These are phyloP conservation scores for Dipodascus geniculatus DNA, from an alignment of 805 yeast species.

Conservation along the genomic window DNA sequence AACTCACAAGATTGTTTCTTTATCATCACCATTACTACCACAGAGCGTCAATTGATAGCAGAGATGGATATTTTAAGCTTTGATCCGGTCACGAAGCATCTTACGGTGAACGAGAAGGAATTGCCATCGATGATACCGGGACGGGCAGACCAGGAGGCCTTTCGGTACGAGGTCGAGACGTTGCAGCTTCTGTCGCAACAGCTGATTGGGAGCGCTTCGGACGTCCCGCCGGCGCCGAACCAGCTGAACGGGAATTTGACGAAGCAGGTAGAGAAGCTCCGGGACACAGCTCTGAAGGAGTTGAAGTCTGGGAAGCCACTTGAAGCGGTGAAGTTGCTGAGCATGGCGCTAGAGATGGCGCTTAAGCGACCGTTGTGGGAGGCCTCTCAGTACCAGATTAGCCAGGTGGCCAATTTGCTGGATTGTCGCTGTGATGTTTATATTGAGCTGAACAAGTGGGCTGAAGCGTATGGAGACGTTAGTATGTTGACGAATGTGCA, in stretches of 20 bases:
- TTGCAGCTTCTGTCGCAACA: conserved; percentile 24
- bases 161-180: conserved; percentile 15
- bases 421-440: conserved; percentile 30
- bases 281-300: conserved; percentile 23
- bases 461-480: conserved; percentile 29
- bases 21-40: neutral
- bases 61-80: neutral
- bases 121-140: neutral
- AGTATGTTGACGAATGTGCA: conserved; percentile 23
- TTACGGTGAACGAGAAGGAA: neutral
- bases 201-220: conserved; percentile 20
- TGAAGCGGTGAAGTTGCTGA: conserved; percentile 27
- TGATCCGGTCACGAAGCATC: neutral
- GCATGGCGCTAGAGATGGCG: conserved; percentile 30
- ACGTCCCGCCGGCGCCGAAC: conserved; percentile 28
- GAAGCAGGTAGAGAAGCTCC: conserved; percentile 24
- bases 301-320: conserved; percentile 17
- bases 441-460: conserved; percentile 24
- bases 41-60: no score
- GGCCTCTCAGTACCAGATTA: conserved; percentile 22
- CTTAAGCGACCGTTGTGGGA: conserved; percentile 31
- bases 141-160: conserved; percentile 8
- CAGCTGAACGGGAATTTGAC: conserved; percentile 16
- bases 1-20: neutral
- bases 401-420: conserved; percentile 24